Evolutionary conservation across 305 asterid species (phyloP).

Genomic region (Galium porrigens): DNA sequence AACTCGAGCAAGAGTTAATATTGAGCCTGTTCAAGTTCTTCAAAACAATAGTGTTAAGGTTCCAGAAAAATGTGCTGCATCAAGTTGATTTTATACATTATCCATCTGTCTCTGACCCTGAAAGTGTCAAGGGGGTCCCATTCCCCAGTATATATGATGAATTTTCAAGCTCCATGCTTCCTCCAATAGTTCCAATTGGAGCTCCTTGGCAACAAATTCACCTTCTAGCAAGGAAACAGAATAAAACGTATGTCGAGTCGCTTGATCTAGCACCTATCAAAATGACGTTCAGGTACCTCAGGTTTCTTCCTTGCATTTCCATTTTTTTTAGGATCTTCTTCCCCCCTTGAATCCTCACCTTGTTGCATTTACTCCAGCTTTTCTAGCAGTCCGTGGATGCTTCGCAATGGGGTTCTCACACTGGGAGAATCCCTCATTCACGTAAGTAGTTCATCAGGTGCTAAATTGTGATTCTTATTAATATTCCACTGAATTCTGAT

Average conservation of each 20-base stretch:
- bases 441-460: slow-evolving; percentile 36
- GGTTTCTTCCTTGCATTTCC: not conserved
- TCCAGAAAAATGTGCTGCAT: slow-evolving; percentile 43
- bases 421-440: slow-evolving; percentile 89
- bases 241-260: slow-evolving; percentile 74
- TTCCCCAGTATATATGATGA: slow-evolving; percentile 24
- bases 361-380: slow-evolving; percentile 41
- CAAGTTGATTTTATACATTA: slow-evolving; percentile 36
- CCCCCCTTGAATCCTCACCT: slow-evolving; percentile 9
- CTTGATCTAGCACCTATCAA: slow-evolving; percentile 75
- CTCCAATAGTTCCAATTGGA: slow-evolving; percentile 72
- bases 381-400: slow-evolving; percentile 95
- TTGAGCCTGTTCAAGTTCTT: slow-evolving; percentile 64
- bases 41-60: slow-evolving; percentile 46
- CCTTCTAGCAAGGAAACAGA: slow-evolving; percentile 55
- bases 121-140: slow-evolving; percentile 24
- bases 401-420: slow-evolving; percentile 71
- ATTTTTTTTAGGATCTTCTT: slow-evolving; percentile 15
- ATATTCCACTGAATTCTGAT: slow-evolving; percentile 8
- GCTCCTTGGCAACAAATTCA: slow-evolving; percentile 98
- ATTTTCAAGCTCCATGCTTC: slow-evolving; percentile 30
- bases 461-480: not conserved
- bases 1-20: slow-evolving; percentile 78
- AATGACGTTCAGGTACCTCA: slow-evolving; percentile 58
- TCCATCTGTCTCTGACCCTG: slow-evolving; percentile 35